Conservation (phyloP, 257 asterid genomes). For the Salvia splendens region DNA sequence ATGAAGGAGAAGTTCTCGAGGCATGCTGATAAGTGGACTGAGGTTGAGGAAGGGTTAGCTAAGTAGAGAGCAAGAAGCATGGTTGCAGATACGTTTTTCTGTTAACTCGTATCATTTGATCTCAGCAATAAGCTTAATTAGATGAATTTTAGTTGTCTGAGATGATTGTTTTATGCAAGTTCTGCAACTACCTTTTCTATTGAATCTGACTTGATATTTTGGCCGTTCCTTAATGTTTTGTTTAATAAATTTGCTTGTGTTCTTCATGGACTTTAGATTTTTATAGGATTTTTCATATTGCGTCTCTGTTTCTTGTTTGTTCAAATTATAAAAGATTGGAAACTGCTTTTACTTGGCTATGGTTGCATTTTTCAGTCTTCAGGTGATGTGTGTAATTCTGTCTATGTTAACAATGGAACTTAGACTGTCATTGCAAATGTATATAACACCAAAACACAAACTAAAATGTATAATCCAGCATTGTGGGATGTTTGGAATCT, state of each 20-base stretch:
- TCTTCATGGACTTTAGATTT: not conserved
- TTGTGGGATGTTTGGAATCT: too few relatives aligned
- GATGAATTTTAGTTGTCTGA: constrained; percentile 10
- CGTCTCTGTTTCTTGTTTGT: constrained; percentile 7
- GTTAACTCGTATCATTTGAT: not conserved
- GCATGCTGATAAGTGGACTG: constrained; percentile 70
- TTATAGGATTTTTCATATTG: not conserved
- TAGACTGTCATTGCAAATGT: too few relatives aligned
- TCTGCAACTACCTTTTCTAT: not conserved
- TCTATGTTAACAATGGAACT: too few relatives aligned
- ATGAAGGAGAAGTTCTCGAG: constrained; percentile 73
- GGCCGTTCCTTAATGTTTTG: not conserved
- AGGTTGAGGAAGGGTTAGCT: constrained; percentile 74
- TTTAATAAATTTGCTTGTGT: not conserved
- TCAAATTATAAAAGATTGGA: not conserved
- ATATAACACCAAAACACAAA: too few relatives aligned
- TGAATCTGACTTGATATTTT: not conserved
- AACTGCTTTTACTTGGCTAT: not conserved
- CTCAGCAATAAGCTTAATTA: constrained; percentile 26
- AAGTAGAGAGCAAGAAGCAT: constrained; percentile 47
- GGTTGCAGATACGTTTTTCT: constrained; percentile 23
- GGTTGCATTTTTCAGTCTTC: not conserved
- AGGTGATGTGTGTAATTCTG: not conserved
- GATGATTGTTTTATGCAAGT: not conserved
- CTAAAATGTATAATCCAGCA: too few relatives aligned